phyloP scores from a whole-genome alignment of 179 eudicot genomes.

The Corrigiola litoralis region DNA sequence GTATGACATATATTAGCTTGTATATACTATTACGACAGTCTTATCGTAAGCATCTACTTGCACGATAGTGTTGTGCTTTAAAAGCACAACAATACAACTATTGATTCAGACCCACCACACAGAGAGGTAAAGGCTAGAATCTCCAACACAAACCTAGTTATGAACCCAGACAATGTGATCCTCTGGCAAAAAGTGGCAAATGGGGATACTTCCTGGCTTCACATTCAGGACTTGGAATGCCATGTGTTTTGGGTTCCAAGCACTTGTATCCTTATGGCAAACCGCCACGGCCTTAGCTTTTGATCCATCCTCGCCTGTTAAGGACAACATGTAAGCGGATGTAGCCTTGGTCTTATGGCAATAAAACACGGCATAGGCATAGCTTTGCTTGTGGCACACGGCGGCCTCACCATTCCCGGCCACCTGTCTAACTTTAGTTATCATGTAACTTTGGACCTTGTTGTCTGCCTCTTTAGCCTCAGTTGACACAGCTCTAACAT shows the following conservation, averaged over 20 bases:
- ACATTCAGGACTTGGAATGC: conserved; percentile 21
- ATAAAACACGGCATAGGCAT: conserved; percentile 60
- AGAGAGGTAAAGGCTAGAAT: neutral
- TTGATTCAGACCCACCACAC: neutral
- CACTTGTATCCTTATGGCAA: conserved; percentile 63
- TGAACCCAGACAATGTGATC: conserved; percentile 31
- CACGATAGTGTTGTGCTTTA: neutral
- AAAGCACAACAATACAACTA: neutral
- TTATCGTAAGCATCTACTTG: too few species aligned
- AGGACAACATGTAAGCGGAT: conserved; percentile 39
- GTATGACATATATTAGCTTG: too few species aligned
- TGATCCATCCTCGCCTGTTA: conserved; percentile 38
- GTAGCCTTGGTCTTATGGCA: conserved; percentile 53
- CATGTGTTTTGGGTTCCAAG: conserved; percentile 52
- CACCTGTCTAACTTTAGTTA: conserved; percentile 25
- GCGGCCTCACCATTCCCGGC: conserved; percentile 22
- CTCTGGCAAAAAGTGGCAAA: conserved; percentile 32
- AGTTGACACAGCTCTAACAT: conserved; percentile 44
- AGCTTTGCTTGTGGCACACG: conserved; percentile 61
- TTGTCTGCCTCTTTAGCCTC: conserved; percentile 16
- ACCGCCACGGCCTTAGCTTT: conserved; percentile 47
- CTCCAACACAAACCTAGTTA: neutral
- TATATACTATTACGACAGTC: too few species aligned
- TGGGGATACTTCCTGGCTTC: conserved; percentile 23
- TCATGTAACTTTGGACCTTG: conserved; percentile 25